Percentiles rank a stretch among this genome's conserved stretches.
Evolutionary conservation across 1,284 basidiomycete genomes (phyloP).

Genomic region (Ceratobasidium sp.): DNA sequence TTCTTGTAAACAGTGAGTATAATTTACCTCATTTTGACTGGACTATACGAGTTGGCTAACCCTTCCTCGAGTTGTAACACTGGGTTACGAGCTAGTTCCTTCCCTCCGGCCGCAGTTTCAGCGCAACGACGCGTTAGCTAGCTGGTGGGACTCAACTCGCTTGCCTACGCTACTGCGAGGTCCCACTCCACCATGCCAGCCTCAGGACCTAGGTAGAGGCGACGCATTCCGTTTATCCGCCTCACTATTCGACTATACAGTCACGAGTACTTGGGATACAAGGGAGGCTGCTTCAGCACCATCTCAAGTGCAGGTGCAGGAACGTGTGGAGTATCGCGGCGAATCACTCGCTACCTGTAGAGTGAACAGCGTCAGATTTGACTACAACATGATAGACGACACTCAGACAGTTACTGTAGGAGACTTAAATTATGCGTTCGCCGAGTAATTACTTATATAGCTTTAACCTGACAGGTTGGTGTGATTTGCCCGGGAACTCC

Average conservation of each 20-base stretch:
- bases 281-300: not conserved
- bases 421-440: not conserved
- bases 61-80: not conserved
- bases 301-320: not conserved
- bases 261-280: slow-evolving; percentile 18
- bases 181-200: not conserved
- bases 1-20: slow-evolving; percentile 27
- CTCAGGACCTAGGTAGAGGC: slow-evolving; percentile 23
- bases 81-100: slow-evolving; percentile 35
- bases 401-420: slow-evolving; percentile 21
- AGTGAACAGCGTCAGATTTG: slow-evolving; percentile 2
- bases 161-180: not conserved
- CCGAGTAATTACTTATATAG: not conserved
- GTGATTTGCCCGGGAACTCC: slow-evolving; percentile 3
- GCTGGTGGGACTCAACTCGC: slow-evolving; percentile 6
- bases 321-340: slow-evolving; percentile 26
- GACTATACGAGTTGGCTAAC: no score
- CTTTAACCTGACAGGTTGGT: slow-evolving; percentile 10
- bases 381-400: slow-evolving; percentile 8
- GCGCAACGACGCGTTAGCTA: not conserved
- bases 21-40: not conserved
- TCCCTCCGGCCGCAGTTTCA: slow-evolving; percentile 2
- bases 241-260: slow-evolving; percentile 35
- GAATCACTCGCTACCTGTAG: slow-evolving; percentile 1
- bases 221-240: slow-evolving; percentile 17